Percentiles rank a stretch among this genome's conserved stretches.
Conservation (phyloP, 1,284 basidiomycete genomes). For the Ceratorhiza oryzae-sativae region DNA sequence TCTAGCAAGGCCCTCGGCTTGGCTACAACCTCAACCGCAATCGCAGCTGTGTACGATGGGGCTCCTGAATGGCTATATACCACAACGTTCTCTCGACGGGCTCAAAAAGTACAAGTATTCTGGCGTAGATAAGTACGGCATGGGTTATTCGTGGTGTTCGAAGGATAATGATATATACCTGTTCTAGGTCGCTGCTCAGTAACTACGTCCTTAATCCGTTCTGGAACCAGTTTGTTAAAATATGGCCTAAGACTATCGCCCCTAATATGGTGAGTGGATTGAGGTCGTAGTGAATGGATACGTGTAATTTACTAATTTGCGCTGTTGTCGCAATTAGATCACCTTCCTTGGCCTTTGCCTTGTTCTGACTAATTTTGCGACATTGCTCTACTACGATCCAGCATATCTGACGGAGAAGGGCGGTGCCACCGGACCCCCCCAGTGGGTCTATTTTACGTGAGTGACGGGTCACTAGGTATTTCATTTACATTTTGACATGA, state of each 20-base stretch:
- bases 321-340: constrained; percentile 67
- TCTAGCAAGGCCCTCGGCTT: background rate
- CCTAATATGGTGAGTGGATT: constrained; percentile 81
- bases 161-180: background rate
- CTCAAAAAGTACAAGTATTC: constrained; percentile 65
- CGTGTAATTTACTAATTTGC: constrained; percentile 12
- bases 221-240: constrained; percentile 93
- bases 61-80: constrained; percentile 45
- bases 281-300: background rate
- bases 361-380: constrained; percentile 84
- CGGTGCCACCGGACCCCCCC: constrained; percentile 68
- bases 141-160: constrained; percentile 42
- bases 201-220: constrained; percentile 87
- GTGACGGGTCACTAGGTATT: constrained; percentile 47
- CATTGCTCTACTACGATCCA: constrained; percentile 83
- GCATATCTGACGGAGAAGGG: constrained; percentile 72
- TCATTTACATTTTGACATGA: constrained; percentile 21
- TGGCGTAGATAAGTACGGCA: constrained; percentile 59
- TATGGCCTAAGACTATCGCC: constrained; percentile 87
- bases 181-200: constrained; percentile 71
- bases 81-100: constrained; percentile 53
- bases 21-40: constrained; percentile 21
- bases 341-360: constrained; percentile 83
- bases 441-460: constrained; percentile 87
- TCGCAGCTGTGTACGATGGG: constrained; percentile 2